phyloP scores from a whole-genome alignment of 257 asterid species.

The Rhazya stricta region DNA sequence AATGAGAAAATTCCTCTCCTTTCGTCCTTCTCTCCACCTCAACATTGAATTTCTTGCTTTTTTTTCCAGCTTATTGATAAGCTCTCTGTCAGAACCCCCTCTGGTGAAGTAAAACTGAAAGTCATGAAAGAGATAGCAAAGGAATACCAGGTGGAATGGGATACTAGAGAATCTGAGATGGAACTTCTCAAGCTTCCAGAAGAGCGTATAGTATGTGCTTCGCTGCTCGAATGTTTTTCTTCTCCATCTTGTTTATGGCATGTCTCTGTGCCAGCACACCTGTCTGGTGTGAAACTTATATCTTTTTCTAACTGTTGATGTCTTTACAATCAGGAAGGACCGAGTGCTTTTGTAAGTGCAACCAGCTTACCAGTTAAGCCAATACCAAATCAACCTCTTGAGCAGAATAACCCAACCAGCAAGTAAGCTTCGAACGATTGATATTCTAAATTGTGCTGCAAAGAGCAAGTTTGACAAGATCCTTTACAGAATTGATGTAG shows the following conservation, averaged over 20 bases:
- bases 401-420: constrained; percentile 35
- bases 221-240: background rate
- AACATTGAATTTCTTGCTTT: constrained; percentile 8
- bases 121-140: constrained; percentile 89
- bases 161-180: constrained; percentile 63
- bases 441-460: background rate
- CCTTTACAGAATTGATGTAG: background rate
- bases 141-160: constrained; percentile 93
- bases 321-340: constrained; percentile 61
- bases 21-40: background rate
- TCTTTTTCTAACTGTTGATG: background rate
- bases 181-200: constrained; percentile 91
- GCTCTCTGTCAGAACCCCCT: constrained; percentile 85
- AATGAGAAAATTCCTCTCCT: background rate
- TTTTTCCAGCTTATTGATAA: constrained; percentile 80
- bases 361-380: constrained; percentile 64
- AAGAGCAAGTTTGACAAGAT: background rate
- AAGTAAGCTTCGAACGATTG: constrained; percentile 34
- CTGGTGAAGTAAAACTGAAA: constrained; percentile 80
- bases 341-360: constrained; percentile 61
- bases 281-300: background rate
- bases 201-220: constrained; percentile 57
- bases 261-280: background rate
- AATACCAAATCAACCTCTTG: constrained; percentile 35
- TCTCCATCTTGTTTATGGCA: background rate